Evolutionary conservation across 257 asterid genomes (phyloP), one percentile per base, ranked within the genome.

Genomic region (Jaltomata sinuosa): DNA sequence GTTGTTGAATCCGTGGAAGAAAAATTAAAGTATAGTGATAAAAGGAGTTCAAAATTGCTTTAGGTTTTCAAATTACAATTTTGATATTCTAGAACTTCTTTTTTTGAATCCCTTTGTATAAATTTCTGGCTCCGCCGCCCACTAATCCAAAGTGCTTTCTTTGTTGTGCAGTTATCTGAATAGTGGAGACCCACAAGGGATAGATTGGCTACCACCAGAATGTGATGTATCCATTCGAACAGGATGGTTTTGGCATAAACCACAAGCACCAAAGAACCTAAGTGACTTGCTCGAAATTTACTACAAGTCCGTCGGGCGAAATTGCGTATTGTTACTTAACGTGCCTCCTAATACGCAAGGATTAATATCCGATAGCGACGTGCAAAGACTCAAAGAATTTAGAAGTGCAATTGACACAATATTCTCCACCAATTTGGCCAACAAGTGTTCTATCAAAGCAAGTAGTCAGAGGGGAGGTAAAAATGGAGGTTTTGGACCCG

Each of bases 211-310:
- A 62, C 99, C 99, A 1, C 92, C 99, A 32, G 99, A 96, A 83
- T 96, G 99, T 47, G 99, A 96, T 80, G 97, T 96, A 50, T 96
- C 99, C 25, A 92, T 96, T 53, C 86, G 99, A 83, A 14, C 45
- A 11, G 97, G 98, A 8, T 96, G 98, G 99, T 96, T 96, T 87
- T 96, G 98, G 99, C 99, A 96, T 18, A 93, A 93, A 85, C 86
- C 93, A 10, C 83, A 96, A 85, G 38, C 91, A 31, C 98, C 99
- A 22, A 96, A 93, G 86, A 89, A 38, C 67, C 90, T 94, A 1
- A 85, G 82, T 27, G 84, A 93, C 53, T 88, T 96, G 0, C 91
- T 96, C 1, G 89, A 93, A 25, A 92, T 93, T 29, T 96, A 96
- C 90, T 96, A 94, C 92, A 96, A 93, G 4, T 93, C 99, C 52